These are phyloP conservation scores for Parachaetomium inaequale DNA, from an alignment of 495 filamentous ascomycete species.

Conservation along the genomic window DNA sequence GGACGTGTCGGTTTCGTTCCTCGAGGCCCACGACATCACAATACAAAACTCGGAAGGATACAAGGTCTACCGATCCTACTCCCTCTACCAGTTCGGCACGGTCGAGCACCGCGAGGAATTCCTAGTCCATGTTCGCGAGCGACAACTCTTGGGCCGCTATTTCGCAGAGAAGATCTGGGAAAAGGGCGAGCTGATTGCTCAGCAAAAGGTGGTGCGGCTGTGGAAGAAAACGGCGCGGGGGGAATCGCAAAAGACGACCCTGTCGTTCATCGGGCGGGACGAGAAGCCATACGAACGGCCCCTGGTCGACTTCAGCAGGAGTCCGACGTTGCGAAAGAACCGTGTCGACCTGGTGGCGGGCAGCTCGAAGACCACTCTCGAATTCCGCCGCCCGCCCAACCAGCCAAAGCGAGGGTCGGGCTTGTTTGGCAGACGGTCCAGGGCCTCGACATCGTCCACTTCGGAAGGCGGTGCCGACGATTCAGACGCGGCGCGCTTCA, in stretches of 20 bases:
- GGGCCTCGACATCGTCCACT: neutral
- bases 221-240: neutral
- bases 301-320: neutral
- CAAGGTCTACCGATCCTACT: slow-evolving; percentile 1
- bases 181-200: neutral
- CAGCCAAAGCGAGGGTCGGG: neutral
- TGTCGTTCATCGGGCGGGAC: slow-evolving; percentile 1
- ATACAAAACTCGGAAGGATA: neutral
- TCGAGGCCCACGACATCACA: slow-evolving; percentile 1
- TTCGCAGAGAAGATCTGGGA: slow-evolving; percentile 5
- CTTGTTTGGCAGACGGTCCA: neutral
- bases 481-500: neutral
- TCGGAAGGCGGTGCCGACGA: neutral
- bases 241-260: neutral
- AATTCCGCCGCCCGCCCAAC: neutral
- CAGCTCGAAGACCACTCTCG: neutral
- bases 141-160: slow-evolving; percentile 2
- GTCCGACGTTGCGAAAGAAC: neutral
- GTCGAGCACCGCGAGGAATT: neutral
- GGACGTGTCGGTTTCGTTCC: neutral
- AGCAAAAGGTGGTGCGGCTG: slow-evolving; percentile 2
- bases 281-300: neutral
- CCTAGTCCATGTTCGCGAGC: neutral
- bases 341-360: neutral
- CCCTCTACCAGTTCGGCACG: neutral